Conservation (phyloP, 2,329 filamentous ascomycete genomes). For the Sporothrix mexicana region DNA sequence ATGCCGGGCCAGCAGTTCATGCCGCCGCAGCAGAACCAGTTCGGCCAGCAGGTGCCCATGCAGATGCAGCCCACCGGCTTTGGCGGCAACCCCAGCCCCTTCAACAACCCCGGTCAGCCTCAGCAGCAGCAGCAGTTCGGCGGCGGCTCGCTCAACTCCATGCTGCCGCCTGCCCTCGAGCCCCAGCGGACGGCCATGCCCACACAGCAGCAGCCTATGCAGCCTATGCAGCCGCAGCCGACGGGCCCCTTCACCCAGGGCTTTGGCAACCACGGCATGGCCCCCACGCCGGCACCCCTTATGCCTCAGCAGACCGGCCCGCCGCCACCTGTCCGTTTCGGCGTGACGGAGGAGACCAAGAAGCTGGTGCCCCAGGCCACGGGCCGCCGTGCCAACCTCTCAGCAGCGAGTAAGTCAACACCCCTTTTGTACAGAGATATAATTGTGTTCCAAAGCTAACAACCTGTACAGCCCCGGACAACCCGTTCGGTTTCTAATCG, state of each 20-base stretch:
- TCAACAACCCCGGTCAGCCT: constrained; percentile 41
- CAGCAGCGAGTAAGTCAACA: constrained; percentile 86
- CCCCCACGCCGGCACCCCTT: constrained; percentile 61
- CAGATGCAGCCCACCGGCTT: constrained; percentile 71
- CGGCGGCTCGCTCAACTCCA: constrained; percentile 58
- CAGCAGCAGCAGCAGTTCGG: constrained; percentile 47
- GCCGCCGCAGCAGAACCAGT: constrained; percentile 46
- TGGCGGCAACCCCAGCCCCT: constrained; percentile 44
- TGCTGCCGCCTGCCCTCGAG: constrained; percentile 64
- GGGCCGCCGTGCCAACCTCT: constrained; percentile 85
- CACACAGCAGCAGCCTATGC: constrained; percentile 40
- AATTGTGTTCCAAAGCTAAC: constrained; percentile 32
- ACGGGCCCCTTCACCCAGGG: constrained; percentile 65
- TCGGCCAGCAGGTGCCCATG: constrained; percentile 46
- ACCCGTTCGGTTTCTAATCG: constrained; percentile 44
- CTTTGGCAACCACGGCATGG: constrained; percentile 51
- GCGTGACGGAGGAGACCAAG: constrained; percentile 73
- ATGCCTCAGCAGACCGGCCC: constrained; percentile 83
- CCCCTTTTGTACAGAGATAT: background rate
- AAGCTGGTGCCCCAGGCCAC: constrained; percentile 86
- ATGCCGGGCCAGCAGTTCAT: constrained; percentile 50
- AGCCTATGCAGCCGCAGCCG: constrained; percentile 70
- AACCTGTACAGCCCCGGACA: constrained; percentile 41
- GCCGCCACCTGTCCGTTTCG: constrained; percentile 86
- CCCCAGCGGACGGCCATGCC: constrained; percentile 61